Evolutionary conservation across 2,329 filamentous ascomycete genomes (phyloP).

Genomic region (Chaetomiaceae sp.): DNA sequence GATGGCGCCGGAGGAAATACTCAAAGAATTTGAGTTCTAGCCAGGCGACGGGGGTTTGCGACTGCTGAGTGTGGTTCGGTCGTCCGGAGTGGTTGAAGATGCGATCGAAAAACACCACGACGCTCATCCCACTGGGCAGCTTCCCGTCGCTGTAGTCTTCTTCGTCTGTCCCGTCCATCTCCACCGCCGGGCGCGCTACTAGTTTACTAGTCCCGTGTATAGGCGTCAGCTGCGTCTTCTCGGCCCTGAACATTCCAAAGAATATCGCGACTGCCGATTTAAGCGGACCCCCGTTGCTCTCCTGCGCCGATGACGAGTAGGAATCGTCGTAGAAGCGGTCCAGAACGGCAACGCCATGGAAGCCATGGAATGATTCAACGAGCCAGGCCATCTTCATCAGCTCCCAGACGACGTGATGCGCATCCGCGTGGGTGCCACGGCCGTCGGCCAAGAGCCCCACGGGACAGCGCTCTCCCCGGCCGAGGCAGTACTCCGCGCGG

Average conservation of each 20-base stretch:
- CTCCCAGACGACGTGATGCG: constrained; percentile 8
- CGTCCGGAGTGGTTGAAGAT: neutral
- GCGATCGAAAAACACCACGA: neutral
- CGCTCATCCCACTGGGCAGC: neutral
- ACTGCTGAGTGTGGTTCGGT: neutral
- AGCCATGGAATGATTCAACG: neutral
- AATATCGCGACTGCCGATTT: neutral
- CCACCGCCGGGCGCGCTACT: neutral
- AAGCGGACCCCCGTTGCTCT: neutral
- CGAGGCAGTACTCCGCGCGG: neutral
- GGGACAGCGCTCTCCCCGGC: neutral
- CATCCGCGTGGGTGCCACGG: constrained; percentile 2
- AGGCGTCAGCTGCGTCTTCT: neutral
- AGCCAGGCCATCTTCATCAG: constrained; percentile 7
- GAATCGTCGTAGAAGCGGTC: neutral
- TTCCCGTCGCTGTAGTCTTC: neutral
- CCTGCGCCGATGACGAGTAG: neutral
- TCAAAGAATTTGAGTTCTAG: neutral
- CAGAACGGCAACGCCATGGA: neutral
- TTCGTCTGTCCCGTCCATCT: neutral
- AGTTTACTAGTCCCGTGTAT: neutral
- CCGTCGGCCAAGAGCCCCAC: neutral
- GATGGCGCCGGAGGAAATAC: neutral
- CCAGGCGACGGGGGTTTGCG: neutral
- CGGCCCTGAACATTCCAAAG: constrained; percentile 3